Conservation (phyloP, 169 alveolate species). For the Plasmodium billcollinsi region DNA sequence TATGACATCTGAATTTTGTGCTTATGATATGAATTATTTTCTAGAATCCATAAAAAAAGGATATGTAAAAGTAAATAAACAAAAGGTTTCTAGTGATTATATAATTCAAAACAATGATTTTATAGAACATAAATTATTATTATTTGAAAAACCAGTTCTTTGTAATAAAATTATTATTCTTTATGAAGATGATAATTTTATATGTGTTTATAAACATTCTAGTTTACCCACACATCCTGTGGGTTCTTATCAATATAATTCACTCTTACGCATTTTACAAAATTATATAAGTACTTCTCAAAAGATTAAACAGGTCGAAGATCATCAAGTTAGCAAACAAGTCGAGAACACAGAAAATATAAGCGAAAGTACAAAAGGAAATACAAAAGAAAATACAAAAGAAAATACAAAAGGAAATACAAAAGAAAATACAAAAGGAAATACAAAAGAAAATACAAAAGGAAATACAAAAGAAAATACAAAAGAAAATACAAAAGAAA, state of each 20-base stretch:
- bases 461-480: no score
- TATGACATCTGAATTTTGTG: constrained; percentile 81
- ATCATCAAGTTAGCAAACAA: not conserved
- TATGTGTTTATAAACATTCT: constrained; percentile 82
- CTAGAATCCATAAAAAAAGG: constrained; percentile 77
- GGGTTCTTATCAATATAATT: constrained; percentile 85
- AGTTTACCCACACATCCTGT: constrained; percentile 86
- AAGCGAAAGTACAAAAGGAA: no score
- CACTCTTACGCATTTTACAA: constrained; percentile 80
- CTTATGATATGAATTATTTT: constrained; percentile 78
- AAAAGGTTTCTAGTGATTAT: constrained; percentile 77
- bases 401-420: no score
- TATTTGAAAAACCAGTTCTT: constrained; percentile 83
- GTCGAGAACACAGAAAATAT: not conserved
- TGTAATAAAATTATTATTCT: constrained; percentile 73
- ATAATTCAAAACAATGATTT: constrained; percentile 79
- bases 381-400: no score
- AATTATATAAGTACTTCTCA: constrained; percentile 24
- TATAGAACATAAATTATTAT: constrained; percentile 80
- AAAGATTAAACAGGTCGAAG: not conserved
- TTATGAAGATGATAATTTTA: constrained; percentile 80
- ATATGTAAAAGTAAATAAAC: constrained; percentile 76
- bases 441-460: no score
- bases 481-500: no score
- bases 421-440: no score